Percentiles rank a stretch among this genome's conserved stretches.
These are phyloP conservation scores for Lactarius tabidus DNA, from an alignment of 768 basidiomycete genomes.

Conservation along the genomic window DNA sequence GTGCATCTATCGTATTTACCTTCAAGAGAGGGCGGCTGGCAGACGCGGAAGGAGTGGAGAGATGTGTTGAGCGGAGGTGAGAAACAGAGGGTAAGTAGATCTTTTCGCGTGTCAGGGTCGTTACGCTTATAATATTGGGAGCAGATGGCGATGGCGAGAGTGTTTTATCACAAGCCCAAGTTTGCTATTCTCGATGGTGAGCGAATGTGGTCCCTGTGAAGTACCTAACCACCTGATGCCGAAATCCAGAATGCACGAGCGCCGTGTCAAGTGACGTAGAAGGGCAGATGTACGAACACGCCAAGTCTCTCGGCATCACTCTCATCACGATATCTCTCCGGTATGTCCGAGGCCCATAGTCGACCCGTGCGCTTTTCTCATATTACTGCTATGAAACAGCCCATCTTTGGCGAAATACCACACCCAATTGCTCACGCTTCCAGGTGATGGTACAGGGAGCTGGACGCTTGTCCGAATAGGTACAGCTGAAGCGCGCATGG, in stretches of 20 bases:
- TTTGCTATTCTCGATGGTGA: slow-evolving; percentile 84
- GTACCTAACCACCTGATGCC: slow-evolving; percentile 22
- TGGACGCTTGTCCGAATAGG: slow-evolving; percentile 74
- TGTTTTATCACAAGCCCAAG: slow-evolving; percentile 82
- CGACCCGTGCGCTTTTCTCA: background rate
- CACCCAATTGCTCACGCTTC: slow-evolving; percentile 74
- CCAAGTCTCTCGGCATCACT: slow-evolving; percentile 84
- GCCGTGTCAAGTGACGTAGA: slow-evolving; percentile 97
- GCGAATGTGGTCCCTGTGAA: slow-evolving; percentile 29
- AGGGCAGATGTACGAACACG: slow-evolving; percentile 91
- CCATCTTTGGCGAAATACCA: slow-evolving; percentile 89
- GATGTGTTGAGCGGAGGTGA: slow-evolving; percentile 95
- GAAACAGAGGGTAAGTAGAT: slow-evolving; percentile 72
- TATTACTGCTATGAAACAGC: slow-evolving; percentile 36
- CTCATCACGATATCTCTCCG: slow-evolving; percentile 89
- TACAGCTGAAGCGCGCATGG: slow-evolving; percentile 69
- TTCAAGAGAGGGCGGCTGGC: slow-evolving; percentile 84
- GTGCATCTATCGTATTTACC: slow-evolving; percentile 85
- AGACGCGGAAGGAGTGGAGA: slow-evolving; percentile 90
- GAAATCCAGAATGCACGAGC: slow-evolving; percentile 75
- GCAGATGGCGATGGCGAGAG: slow-evolving; percentile 88
- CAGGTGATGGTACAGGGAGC: slow-evolving; percentile 62
- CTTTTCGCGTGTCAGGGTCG: background rate
- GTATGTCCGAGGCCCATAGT: slow-evolving; percentile 38
- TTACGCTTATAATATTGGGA: slow-evolving; percentile 15